Base-by-base conservation (phyloP, 2,329 filamentous ascomycete genomes). In the Onygenales sp. region DNA sequence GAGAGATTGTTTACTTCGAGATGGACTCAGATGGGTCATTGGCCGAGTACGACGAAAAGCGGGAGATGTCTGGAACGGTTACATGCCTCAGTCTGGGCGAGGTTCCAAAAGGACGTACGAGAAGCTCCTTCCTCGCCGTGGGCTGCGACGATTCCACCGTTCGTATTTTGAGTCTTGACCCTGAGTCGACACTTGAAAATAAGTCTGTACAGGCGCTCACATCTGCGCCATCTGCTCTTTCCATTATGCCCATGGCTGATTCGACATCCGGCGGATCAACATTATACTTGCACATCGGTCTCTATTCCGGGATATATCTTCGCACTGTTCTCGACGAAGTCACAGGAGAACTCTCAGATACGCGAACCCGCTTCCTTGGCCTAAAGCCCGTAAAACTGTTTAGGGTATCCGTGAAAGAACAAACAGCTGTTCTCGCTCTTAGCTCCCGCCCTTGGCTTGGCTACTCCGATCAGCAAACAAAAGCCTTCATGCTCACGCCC, bases 121-220 rank as follows among this genome's bases (percentile, higher is more conserved):
- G 94, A 66, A 95, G 91, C 67, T 89, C 89, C 1, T 98, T 94
- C 73, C 78, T 97, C 51, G 94, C 94, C 43, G 92, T 99, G 44
- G 94, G 94, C 5, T 97, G 92, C 66, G 93, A 96, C 63, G 93
- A 99, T 70, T 90, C 89, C 55, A 97, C 93, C 0, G 93, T 98
- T 51, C 87, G 93, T 51, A 89, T 98, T 51, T 79, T 95, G 52
- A 95, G 90, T 64, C 74, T 96, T 33, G 89, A 94, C 63, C 89
- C 90, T 0, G 91, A 96, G 59, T 87, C 88, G 2, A 95, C 90
- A 0, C 75, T 98, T 9, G 89, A 95, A 68, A 93, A 86, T 69
- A 95, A 95, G 66, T 96, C 90, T 3, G 88, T 98, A 2, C 93
- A 97, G 69, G 92, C 91, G 13, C 74, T 97, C 58, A 95, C 91